phyloP scores from a whole-genome alignment of 371 early-diverging fungal genomes.

The Sporodiniella umbellata region DNA sequence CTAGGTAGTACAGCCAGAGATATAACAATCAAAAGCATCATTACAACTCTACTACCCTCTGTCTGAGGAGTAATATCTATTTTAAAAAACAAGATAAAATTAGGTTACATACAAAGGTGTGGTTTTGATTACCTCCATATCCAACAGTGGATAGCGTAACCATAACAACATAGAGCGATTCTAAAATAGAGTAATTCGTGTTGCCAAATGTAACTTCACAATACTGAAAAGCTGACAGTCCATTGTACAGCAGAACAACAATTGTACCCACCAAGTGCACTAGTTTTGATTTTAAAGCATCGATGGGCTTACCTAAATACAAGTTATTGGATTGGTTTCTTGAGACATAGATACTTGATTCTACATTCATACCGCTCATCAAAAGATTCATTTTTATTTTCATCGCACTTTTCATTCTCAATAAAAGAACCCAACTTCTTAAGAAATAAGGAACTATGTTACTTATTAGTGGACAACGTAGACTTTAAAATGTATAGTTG shows the following conservation, averaged over 20 bases:
- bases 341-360: too few relatives aligned
- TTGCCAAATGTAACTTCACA: conserved; percentile 61
- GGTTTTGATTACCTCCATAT: conserved; percentile 51
- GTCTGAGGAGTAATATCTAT: conserved; percentile 69
- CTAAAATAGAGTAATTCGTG: conserved; percentile 46
- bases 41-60: conserved; percentile 56
- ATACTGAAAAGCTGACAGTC: conserved; percentile 68
- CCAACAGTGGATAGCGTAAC: conserved; percentile 77
- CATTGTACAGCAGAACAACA: conserved; percentile 64
- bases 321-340: too few relatives aligned
- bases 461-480: too few relatives aligned
- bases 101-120: too few relatives aligned
- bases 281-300: conserved; percentile 59
- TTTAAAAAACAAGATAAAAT: neutral
- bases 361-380: conserved; percentile 44
- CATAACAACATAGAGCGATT: conserved; percentile 58
- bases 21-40: conserved; percentile 67
- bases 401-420: conserved; percentile 56
- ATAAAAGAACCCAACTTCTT: conserved; percentile 54
- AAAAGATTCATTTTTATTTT: conserved; percentile 56
- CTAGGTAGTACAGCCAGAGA: conserved; percentile 64
- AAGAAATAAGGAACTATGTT: conserved; percentile 58
- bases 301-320: conserved; percentile 47
- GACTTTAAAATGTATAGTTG: too few relatives aligned
- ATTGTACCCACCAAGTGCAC: conserved; percentile 61